Evolutionary conservation across 495 filamentous ascomycete species (phyloP), one percentile per base, ranked within the genome.

Genomic region (Glonium stellatum): DNA sequence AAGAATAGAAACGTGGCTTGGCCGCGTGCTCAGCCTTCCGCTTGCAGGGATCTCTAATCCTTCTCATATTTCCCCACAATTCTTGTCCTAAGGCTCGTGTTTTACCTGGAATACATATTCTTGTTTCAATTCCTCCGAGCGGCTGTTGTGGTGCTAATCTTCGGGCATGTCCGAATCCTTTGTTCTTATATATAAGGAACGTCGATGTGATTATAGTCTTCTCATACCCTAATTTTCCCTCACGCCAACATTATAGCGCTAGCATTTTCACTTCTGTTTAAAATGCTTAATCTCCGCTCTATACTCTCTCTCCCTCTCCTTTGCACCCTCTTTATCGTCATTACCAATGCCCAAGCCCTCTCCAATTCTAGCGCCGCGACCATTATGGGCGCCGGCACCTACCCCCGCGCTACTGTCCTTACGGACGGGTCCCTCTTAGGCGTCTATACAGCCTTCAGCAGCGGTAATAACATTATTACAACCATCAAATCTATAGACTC

Each of bases 381-480:
- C n/a, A 21, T 65, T 62, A 21, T 63, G 18, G 61, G 55, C 22
- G 35, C 27, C 23, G 79, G 79, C 13, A 77, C 79, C 0, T 83
- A 83, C 50, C 80, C 79, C 4, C 76, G 80, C 42, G 68, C 79
- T 23, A 75, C 71, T 36, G 62, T 70, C 1, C 71, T 81, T 34
- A 58, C 64, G 18, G 71, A 75, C 62, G 72, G 71, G 31, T 70
- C 68, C 44, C 67, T 82, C 57, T 65, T 82, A 23, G 75, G 70
- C 37, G 70, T 69, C 31, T 79, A 77, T 63, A 76, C 73, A 12
- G 69, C 73, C 22, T 69, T 62, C 55, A 59, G 61, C 18, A 63
- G 63, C 50, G 67, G 58, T 11, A 64, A 72, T 27, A 74, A 67
- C 37, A 64, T 73, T 55, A 68, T 80, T 27, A 70, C 66, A 11